These are phyloP conservation scores for Gastrolobium bilobum DNA, from an alignment of 306 rosid genomes.

Conservation along the genomic window DNA sequence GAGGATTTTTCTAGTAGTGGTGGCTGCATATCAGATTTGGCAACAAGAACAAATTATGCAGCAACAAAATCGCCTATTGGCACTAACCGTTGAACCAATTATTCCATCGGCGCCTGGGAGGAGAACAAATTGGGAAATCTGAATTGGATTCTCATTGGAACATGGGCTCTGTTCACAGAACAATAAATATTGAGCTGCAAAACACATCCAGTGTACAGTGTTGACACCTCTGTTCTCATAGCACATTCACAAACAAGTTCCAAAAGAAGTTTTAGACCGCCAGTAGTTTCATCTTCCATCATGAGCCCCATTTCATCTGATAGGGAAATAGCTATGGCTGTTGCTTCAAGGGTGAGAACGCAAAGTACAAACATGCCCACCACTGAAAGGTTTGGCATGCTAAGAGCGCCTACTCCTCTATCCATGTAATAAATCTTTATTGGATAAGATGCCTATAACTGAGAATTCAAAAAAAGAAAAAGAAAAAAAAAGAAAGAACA, in stretches of 20 bases:
- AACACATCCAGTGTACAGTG: conserved; percentile 45
- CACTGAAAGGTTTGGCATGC: conserved; percentile 51
- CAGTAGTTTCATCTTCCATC: conserved; percentile 54
- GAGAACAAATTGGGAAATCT: conserved; percentile 53
- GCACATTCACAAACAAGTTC: conserved; percentile 54
- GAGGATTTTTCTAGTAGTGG: too few relatives aligned
- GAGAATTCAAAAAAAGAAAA: too few relatives aligned
- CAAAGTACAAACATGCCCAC: conserved; percentile 48
- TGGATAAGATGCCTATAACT: too few relatives aligned
- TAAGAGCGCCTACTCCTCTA: conserved; percentile 58
- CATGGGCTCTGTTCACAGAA: conserved; percentile 49
- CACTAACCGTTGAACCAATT: conserved; percentile 65
- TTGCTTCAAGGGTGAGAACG: conserved; percentile 65
- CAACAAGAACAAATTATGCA: conserved; percentile 74
- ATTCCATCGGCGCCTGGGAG: conserved; percentile 59
- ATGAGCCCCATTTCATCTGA: conserved; percentile 51
- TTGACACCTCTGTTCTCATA: conserved; percentile 47
- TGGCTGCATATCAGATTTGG: conserved; percentile 77
- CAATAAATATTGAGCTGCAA: conserved; percentile 53
- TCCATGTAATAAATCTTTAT: too few relatives aligned
- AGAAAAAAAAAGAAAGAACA: too few relatives aligned
- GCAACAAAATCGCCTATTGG: conserved; percentile 65
- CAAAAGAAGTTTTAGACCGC: conserved; percentile 58
- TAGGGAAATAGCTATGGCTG: conserved; percentile 47
- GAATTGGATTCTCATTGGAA: conserved; percentile 55